Conservation (phyloP, 345 rosid genomes). For the Punica granatum region DNA sequence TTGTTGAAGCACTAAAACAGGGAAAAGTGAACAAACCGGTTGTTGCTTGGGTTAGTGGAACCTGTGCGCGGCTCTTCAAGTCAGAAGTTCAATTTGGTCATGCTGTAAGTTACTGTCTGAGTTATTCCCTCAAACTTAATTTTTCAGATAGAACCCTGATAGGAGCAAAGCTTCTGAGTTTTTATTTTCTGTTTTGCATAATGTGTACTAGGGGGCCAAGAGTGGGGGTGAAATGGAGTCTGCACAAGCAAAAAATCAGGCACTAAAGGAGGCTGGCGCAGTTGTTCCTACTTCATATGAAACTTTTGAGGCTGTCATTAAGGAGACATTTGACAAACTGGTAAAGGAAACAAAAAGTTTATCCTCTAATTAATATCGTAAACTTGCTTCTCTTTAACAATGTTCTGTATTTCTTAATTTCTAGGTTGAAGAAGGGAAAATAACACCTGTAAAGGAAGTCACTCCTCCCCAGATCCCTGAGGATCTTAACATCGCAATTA, state of each 20-base stretch:
- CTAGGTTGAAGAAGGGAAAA: constrained; percentile 77
- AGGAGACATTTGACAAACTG: constrained; percentile 86
- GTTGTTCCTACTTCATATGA: constrained; percentile 92
- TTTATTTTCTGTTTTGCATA: not conserved
- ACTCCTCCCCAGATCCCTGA: constrained; percentile 92
- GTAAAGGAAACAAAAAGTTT: constrained; percentile 21
- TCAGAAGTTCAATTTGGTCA: constrained; percentile 99
- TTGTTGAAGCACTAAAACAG: constrained; percentile 89
- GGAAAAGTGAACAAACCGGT: constrained; percentile 91
- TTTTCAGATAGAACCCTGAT: not conserved
- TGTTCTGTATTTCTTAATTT: constrained; percentile 2
- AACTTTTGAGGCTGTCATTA: constrained; percentile 66
- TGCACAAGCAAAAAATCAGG: constrained; percentile 99
- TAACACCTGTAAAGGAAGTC: constrained; percentile 66
- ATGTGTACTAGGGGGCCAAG: constrained; percentile 71
- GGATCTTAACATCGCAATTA: constrained; percentile 87
- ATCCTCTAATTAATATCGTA: not conserved
- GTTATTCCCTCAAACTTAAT: not conserved
- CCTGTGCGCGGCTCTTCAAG: constrained; percentile 94
- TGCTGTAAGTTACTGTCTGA: constrained; percentile 58
- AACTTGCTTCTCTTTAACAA: not conserved
- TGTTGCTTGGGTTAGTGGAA: constrained; percentile 99
- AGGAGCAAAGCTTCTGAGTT: not conserved
- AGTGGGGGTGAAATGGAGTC: constrained; percentile 99
- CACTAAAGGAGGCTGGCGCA: constrained; percentile 82